Conservation (phyloP, 2,329 filamentous ascomycete genomes). For the Tolypocladium album region DNA sequence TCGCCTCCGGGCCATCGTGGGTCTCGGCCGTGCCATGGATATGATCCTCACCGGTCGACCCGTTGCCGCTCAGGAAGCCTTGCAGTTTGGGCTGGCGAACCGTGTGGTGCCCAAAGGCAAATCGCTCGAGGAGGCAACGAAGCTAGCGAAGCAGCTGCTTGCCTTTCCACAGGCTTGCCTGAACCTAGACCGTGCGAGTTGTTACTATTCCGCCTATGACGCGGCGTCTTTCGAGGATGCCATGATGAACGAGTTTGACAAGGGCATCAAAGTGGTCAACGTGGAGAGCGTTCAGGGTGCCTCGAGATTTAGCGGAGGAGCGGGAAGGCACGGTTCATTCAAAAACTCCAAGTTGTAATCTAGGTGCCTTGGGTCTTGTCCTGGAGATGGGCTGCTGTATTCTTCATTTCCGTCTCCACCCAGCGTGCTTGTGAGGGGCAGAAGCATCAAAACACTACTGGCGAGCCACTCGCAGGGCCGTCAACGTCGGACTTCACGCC, state of each 20-base stretch:
- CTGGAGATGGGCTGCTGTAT: too few relatives aligned
- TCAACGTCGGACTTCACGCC: too few relatives aligned
- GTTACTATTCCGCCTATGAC: constrained; percentile 38
- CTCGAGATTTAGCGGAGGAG: constrained; percentile 3
- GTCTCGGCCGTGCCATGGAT: constrained; percentile 41
- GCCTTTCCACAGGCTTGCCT: constrained; percentile 41
- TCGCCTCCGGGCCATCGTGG: constrained; percentile 37
- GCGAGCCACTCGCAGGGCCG: too few relatives aligned
- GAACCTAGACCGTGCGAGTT: constrained; percentile 35
- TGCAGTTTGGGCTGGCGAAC: constrained; percentile 40
- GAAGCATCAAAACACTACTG: too few relatives aligned
- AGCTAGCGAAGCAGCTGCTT: constrained; percentile 33
- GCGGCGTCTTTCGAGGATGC: constrained; percentile 39
- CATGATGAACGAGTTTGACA: constrained; percentile 33
- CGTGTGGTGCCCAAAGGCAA: constrained; percentile 39
- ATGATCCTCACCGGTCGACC: constrained; percentile 44
- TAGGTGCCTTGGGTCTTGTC: not conserved
- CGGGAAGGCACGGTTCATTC: constrained; percentile 3
- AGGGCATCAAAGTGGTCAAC: constrained; percentile 28
- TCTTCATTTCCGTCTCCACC: too few relatives aligned
- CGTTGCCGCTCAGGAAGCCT: constrained; percentile 36
- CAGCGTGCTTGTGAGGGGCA: too few relatives aligned
- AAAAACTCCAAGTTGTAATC: not conserved
- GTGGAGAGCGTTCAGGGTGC: constrained; percentile 26
- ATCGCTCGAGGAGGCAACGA: constrained; percentile 34